Evolutionary conservation across 352 stramenopile species (phyloP).

Genomic region (Phytopythium montanum): DNA sequence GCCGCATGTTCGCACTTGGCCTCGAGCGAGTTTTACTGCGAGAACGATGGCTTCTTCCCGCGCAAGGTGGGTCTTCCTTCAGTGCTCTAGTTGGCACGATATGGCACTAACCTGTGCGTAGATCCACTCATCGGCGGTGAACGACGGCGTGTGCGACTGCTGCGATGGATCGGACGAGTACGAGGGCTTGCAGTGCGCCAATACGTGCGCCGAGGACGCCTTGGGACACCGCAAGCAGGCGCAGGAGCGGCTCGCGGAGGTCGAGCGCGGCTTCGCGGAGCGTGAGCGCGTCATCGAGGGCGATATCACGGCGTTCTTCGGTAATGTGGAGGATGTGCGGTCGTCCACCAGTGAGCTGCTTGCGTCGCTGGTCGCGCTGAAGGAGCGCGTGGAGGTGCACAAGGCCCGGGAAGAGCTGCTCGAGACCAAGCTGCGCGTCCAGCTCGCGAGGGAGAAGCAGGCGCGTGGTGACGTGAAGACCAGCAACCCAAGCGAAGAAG

Average conservation of each 20-base stretch:
- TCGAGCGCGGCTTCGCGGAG: constrained; percentile 43
- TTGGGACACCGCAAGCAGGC: constrained; percentile 30
- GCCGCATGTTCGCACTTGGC: constrained; percentile 66
- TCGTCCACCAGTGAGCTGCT: constrained; percentile 30
- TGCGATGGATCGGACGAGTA: constrained; percentile 95
- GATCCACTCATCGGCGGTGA: constrained; percentile 80
- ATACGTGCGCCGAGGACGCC: constrained; percentile 48
- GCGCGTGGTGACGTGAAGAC: constrained; percentile 4
- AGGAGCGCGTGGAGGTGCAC: constrained; percentile 52
- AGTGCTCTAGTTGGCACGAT: background rate
- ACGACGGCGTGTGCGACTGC: constrained; percentile 97
- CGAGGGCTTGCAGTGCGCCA: constrained; percentile 20
- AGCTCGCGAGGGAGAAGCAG: constrained; percentile 44
- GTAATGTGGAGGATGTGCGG: constrained; percentile 20
- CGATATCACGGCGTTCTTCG: constrained; percentile 47
- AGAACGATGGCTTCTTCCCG: constrained; percentile 59
- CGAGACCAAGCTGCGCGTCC: constrained; percentile 50
- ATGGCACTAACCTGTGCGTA: constrained; percentile 10
- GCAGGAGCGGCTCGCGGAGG: constrained; percentile 28
- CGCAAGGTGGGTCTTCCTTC: constrained; percentile 32
- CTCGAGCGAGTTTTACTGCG: constrained; percentile 61
- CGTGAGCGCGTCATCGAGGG: constrained; percentile 35
- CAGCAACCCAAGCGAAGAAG: background rate
- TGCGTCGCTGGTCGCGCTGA: constrained; percentile 36
- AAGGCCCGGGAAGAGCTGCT: constrained; percentile 64